Evolutionary conservation across 202 grass and related monocot genomes (phyloP).

Genomic region (Miscanthus sacchariflorus): DNA sequence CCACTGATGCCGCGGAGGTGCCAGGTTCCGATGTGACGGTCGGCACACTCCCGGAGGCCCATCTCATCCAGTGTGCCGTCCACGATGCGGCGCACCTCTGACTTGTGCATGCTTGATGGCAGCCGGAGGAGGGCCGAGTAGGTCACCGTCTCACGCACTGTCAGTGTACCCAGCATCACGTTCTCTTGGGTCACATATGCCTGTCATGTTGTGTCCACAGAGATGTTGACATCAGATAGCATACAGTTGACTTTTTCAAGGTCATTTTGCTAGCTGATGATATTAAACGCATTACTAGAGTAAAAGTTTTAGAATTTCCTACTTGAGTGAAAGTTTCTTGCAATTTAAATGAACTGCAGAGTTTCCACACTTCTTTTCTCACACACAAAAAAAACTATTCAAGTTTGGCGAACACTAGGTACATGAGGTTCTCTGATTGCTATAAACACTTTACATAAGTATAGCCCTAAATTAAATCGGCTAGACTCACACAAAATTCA

Average conservation of each 20-base stretch:
- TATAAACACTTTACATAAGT: not conserved
- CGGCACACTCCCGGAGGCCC: slow-evolving; percentile 85
- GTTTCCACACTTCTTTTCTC: not conserved
- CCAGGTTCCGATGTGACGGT: slow-evolving; percentile 88
- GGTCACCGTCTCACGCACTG: slow-evolving; percentile 83
- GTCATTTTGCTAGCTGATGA: not conserved
- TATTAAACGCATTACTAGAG: not conserved
- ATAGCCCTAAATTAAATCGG: not conserved
- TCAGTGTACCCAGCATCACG: slow-evolving; percentile 85
- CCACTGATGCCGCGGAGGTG: slow-evolving; percentile 94
- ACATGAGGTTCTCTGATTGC: not conserved
- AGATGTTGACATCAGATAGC: slow-evolving; percentile 12
- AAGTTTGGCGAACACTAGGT: not conserved
- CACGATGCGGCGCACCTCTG: slow-evolving; percentile 61
- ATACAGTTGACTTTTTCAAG: not conserved
- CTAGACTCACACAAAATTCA: not conserved
- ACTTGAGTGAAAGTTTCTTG: not conserved
- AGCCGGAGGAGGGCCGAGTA: slow-evolving; percentile 92
- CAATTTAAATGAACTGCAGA: not conserved
- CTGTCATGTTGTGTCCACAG: slow-evolving; percentile 23
- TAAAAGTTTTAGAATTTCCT: not conserved
- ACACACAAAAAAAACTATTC: not conserved
- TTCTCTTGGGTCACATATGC: slow-evolving; percentile 99
- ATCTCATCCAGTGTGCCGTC: slow-evolving; percentile 85
- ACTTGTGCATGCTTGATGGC: slow-evolving; percentile 67